Evolutionary conservation across 2,329 filamentous ascomycete species (phyloP).

Genomic region (Neofusicoccum sp.): DNA sequence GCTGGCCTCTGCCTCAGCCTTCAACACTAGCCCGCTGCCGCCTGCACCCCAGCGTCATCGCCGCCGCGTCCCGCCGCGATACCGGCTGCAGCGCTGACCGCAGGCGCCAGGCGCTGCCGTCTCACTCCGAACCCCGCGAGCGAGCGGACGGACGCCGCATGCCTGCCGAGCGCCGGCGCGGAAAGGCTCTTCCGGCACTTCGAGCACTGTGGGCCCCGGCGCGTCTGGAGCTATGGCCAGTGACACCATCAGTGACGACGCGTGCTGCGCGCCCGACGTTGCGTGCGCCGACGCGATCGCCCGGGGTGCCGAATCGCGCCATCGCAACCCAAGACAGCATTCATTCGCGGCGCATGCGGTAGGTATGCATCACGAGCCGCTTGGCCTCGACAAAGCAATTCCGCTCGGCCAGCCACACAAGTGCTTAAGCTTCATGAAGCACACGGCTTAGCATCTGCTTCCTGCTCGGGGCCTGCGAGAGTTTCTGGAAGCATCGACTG

Average conservation of each 20-base stretch:
- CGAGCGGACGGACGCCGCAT: background rate
- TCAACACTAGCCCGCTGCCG: background rate
- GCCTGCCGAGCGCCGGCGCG: conserved; percentile 1
- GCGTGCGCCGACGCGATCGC: conserved; percentile 8
- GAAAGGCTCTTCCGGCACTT: conserved; percentile 14
- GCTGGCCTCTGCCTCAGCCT: background rate
- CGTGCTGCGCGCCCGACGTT: conserved; percentile 1
- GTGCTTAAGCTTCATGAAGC: background rate
- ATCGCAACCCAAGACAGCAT: background rate
- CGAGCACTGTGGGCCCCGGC: conserved; percentile 6
- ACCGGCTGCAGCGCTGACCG: conserved; percentile 7
- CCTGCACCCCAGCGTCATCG: background rate
- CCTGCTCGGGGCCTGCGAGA: background rate
- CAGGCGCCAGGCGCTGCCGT: background rate
- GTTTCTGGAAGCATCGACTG: background rate
- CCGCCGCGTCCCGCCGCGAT: background rate
- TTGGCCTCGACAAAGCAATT: background rate
- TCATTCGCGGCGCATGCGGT: background rate
- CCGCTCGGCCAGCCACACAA: background rate
- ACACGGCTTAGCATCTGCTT: background rate
- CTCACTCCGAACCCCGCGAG: background rate
- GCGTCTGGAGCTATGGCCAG: conserved; percentile 17
- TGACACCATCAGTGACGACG: conserved; percentile 5
- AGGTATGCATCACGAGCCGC: background rate
- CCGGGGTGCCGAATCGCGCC: conserved; percentile 7